Base-by-base conservation (phyloP, 2,329 filamentous ascomycete genomes). In the Fragosphaeria purpurea region DNA sequence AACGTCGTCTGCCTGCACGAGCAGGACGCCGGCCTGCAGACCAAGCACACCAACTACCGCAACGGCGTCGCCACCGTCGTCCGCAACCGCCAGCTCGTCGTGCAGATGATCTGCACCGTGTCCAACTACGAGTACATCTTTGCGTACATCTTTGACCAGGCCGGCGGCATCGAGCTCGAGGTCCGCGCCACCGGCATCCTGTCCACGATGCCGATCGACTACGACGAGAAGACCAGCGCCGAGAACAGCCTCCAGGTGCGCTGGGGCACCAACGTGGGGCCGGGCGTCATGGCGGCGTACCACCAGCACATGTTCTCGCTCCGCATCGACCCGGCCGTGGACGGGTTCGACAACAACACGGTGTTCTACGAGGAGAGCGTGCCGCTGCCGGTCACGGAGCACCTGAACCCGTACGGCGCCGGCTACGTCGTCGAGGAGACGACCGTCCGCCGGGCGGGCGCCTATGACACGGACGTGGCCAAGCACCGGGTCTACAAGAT, bases 261-360 rank as follows among this genome's bases (percentile, higher is more conserved):
- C 3, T 84, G 74, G 61, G 80, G 80, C 22, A 85, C 77, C 51
- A 68, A 83, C 1, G 82, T 87, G 2, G 70, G 71, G 0, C 75
- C 77, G 0, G 82, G 83, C 0, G 76, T 82, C 0, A 65, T 86
- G 2, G 83, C 83, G 0, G 79, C 80, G 53, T 81, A 84, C 61
- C 83, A 86, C 56, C 83, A 87, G 61, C 83, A 86, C 64, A 70
- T 86, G 41, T 86, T 87, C 60, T 74, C 70, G 30, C 64, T 80
- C 38, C 73, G 82, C 1, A 77, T 86, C 47, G 82, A 86, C 56
- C 79, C 80, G 0, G 75, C 77, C 1, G 67, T 84, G 42, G 80
- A 83, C 57, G 79, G 79, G 0, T 65, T 73, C 55, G 59, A 62
- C 3, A 84, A 83, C 61, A 75, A 75, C 0, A 22, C 22, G 22